Conservation (phyloP, 139 green algal genomes). For the Coccomyxa sp. region DNA sequence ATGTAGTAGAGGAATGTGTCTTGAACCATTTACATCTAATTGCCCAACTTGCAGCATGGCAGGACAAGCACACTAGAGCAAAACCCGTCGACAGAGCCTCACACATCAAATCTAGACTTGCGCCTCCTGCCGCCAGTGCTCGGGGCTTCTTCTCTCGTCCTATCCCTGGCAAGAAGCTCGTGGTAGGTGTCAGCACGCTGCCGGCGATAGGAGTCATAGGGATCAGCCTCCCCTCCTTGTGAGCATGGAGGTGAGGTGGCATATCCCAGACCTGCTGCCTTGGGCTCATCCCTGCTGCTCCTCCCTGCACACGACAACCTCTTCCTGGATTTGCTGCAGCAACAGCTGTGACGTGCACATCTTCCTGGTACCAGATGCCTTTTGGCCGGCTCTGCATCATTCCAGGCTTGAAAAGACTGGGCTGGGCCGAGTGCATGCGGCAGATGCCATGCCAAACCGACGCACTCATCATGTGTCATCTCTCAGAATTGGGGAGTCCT, state of each 20-base stretch:
- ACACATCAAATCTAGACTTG: no score
- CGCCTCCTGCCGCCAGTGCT: no score
- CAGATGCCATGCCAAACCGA: not conserved
- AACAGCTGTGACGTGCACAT: not conserved
- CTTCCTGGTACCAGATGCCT: not conserved
- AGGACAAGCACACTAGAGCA: no score
- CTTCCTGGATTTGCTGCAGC: not conserved
- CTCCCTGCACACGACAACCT: not conserved
- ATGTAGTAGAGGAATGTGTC: no score
- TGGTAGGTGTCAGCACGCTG: slow-evolving; percentile 46
- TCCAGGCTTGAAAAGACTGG: not conserved
- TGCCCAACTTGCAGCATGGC: no score
- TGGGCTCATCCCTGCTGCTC: not conserved
- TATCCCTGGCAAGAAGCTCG: no score
- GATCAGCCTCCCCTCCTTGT: slow-evolving; percentile 20
- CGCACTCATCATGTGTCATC: not conserved
- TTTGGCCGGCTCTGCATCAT: not conserved
- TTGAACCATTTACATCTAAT: no score
- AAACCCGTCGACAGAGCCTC: no score
- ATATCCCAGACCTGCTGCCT: slow-evolving; percentile 13
- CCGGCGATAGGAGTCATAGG: slow-evolving; percentile 45
- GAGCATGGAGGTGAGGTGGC: not conserved
- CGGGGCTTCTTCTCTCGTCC: no score
- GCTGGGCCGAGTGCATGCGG: no score
- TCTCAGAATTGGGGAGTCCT: not conserved